Evolutionary conservation across 2,329 filamentous ascomycete genomes (phyloP).

Genomic region (Stagonosporopsis vannaccii): DNA sequence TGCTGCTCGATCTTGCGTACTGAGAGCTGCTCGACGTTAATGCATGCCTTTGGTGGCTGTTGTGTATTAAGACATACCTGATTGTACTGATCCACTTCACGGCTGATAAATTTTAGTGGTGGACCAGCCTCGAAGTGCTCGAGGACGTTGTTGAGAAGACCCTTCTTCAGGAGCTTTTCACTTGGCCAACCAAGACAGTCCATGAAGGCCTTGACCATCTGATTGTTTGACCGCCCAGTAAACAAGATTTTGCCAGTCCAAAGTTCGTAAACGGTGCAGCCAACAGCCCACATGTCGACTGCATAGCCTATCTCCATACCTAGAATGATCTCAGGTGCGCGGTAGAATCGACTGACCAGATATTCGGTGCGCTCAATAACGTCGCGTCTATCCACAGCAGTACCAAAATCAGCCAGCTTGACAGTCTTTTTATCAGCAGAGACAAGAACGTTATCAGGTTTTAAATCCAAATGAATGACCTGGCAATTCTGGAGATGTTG

Average conservation of each 20-base stretch:
- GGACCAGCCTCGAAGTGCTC: constrained; percentile 62
- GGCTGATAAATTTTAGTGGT: constrained; percentile 83
- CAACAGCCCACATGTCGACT: constrained; percentile 97
- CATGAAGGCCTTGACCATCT: constrained; percentile 97
- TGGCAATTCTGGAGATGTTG: constrained; percentile 89
- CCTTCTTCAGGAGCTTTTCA: constrained; percentile 84
- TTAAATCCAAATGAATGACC: constrained; percentile 94
- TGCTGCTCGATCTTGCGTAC: constrained; percentile 70
- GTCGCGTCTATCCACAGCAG: constrained; percentile 90
- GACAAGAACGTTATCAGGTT: constrained; percentile 93
- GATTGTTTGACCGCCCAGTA: constrained; percentile 93
- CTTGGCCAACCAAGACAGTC: constrained; percentile 93
- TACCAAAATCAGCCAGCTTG: constrained; percentile 96
- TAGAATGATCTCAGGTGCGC: constrained; percentile 94
- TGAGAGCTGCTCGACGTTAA: constrained; percentile 61
- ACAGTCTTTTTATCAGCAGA: constrained; percentile 67
- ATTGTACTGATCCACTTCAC: constrained; percentile 67
- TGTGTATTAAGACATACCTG: constrained; percentile 28
- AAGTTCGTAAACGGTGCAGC: constrained; percentile 94
- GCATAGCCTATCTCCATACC: constrained; percentile 96
- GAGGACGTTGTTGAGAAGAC: constrained; percentile 71
- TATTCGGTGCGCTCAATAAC: constrained; percentile 88
- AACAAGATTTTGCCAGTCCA: constrained; percentile 98
- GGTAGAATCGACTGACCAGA: constrained; percentile 95
- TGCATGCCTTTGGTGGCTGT: background rate